Base-by-base conservation (phyloP, 257 asterid genomes). In the Thymus mandschuricus region DNA sequence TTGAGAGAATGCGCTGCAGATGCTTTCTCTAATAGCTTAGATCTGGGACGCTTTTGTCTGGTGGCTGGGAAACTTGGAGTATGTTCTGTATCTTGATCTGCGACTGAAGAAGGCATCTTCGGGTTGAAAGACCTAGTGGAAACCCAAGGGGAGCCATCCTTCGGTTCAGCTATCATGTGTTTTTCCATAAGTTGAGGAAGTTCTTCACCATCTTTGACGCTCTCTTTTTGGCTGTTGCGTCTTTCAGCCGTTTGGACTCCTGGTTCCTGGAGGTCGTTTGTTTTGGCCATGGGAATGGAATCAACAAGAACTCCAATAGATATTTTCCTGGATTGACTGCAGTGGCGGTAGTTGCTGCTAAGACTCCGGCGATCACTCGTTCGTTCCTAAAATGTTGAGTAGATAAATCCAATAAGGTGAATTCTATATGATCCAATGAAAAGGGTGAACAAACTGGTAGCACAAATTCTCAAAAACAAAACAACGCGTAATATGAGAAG, bases 271-370 rank as follows among this genome's bases (percentile, higher is more conserved):
- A 62, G 58, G 46, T 72, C 76, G 50, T 80, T 80, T 38, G 73
- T 38, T 71, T 79, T 81, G 30, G 76, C 74, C 74, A 81, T 80
- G 57, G 86, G 64, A 66, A 60, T 68, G 57, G 94, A 84, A 78
- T 86, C 86, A 60, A 79, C 78, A 68, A 86, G 83, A 78, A 91
- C 80, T 62, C 97, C 98, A 13, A 91, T 77, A 60, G 98, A 93
- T 76, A 89, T 85, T 80, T 93, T 93, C 83, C 89, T 87, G 71
- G 92, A 74, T 81, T 87, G 96, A 74, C 96, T 85, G 76, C 80
- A 75, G 63, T 49, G 54, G 21, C 64, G 83, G 73, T 74, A 64
- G 73, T 83, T 87, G 84, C 87, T 82, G 60, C 88, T 81, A 70
- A 80, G 82, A 76, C 95, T 83, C 74, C 66, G 78, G 66, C 73